Evolutionary conservation across 2,329 filamentous ascomycete species (phyloP).

Genomic region (Chrysosporium keratinophilum): DNA sequence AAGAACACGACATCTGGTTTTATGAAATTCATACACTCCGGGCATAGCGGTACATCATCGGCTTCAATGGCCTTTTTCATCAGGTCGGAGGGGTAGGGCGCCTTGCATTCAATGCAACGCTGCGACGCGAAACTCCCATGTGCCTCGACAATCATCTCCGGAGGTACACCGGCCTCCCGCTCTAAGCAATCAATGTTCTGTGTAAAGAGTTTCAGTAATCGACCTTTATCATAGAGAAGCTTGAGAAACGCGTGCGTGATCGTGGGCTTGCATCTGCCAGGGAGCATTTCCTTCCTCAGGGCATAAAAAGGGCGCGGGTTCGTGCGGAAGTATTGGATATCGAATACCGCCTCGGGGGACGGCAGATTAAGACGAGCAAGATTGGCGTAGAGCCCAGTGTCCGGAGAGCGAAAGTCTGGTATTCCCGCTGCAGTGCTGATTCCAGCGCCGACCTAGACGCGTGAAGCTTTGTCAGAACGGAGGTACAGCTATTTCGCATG

Average conservation of each 20-base stretch:
- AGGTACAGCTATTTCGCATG: not conserved
- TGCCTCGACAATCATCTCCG: conserved; percentile 75
- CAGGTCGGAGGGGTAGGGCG: conserved; percentile 56
- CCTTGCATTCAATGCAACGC: conserved; percentile 79
- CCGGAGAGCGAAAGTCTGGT: conserved; percentile 87
- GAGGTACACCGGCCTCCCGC: conserved; percentile 70
- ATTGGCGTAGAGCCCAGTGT: conserved; percentile 89
- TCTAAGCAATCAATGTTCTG: conserved; percentile 98
- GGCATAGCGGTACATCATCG: conserved; percentile 62
- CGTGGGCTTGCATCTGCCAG: conserved; percentile 78
- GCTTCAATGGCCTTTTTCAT: conserved; percentile 61
- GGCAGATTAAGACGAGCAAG: conserved; percentile 76
- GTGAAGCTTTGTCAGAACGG: not conserved
- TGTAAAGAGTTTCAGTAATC: conserved; percentile 74
- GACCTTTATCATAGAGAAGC: conserved; percentile 65
- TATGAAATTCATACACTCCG: conserved; percentile 63
- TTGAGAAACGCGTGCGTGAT: conserved; percentile 82
- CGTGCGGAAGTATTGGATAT: conserved; percentile 75
- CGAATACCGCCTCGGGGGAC: conserved; percentile 86
- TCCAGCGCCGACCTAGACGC: conserved; percentile 62
- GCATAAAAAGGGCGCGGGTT: conserved; percentile 87
- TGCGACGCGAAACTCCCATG: conserved; percentile 92
- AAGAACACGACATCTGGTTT: conserved; percentile 97
- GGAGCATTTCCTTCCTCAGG: conserved; percentile 83
- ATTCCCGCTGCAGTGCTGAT: conserved; percentile 57